phyloP scores from a whole-genome alignment of 768 basidiomycete genomes.

The Rhodotorula babjevae region DNA sequence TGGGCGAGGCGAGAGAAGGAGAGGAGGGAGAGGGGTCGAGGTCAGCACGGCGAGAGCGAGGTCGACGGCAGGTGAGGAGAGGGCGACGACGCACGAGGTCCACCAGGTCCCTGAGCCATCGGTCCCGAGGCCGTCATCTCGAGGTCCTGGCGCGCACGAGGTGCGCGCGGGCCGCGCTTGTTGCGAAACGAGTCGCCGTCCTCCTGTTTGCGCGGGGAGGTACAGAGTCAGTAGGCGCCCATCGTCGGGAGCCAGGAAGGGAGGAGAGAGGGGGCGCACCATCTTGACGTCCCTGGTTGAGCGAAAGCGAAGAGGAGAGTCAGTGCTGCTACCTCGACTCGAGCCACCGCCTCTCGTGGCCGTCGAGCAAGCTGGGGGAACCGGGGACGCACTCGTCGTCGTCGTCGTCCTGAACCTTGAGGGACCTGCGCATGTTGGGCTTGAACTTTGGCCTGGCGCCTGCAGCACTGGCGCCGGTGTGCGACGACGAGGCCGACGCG shows the following conservation, averaged over 20 bases:
- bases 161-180: conserved; percentile 21
- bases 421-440: conserved; percentile 31
- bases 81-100: conserved; percentile 28
- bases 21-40: too few relatives aligned
- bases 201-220: too few relatives aligned
- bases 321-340: background rate
- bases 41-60: too few relatives aligned
- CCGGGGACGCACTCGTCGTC: conserved; percentile 28
- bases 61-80: background rate
- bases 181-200: conserved; percentile 8
- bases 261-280: conserved; percentile 5
- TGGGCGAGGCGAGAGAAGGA: too few relatives aligned
- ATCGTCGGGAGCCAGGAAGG: too few relatives aligned
- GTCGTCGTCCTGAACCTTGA: conserved; percentile 12
- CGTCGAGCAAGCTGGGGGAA: too few relatives aligned
- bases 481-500: background rate
- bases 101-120: conserved; percentile 39
- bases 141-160: conserved; percentile 21
- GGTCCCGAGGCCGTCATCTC: conserved; percentile 38
- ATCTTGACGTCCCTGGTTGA: conserved; percentile 34
- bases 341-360: background rate
- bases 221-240: too few relatives aligned
- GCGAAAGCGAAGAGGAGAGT: background rate
- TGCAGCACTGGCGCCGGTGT: background rate
- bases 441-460: conserved; percentile 24